Evolutionary conservation across 805 yeast species (phyloP).

Genomic region (Metschnikowia peoriensis): DNA sequence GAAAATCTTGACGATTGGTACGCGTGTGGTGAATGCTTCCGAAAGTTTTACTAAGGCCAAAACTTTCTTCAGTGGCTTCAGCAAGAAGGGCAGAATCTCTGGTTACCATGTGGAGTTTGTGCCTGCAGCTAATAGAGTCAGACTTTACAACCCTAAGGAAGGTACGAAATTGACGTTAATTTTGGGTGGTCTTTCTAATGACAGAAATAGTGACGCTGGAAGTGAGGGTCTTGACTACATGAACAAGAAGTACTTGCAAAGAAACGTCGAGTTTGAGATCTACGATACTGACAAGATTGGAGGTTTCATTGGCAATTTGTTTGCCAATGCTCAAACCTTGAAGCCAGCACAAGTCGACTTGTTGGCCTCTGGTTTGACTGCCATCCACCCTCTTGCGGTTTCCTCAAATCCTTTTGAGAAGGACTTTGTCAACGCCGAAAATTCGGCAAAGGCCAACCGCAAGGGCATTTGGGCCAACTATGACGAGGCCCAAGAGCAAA

Average conservation of each 20-base stretch:
- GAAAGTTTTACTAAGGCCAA: slow-evolving; percentile 71
- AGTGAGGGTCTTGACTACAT: slow-evolving; percentile 55
- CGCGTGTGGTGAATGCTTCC: slow-evolving; percentile 74
- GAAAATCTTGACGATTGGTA: slow-evolving; percentile 53
- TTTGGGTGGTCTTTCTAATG: slow-evolving; percentile 66
- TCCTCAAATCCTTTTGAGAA: slow-evolving; percentile 52
- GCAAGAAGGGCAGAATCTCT: slow-evolving; percentile 59
- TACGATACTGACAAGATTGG: slow-evolving; percentile 74
- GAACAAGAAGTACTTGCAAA: slow-evolving; percentile 58
- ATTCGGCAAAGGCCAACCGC: slow-evolving; percentile 50
- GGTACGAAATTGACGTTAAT: slow-evolving; percentile 67
- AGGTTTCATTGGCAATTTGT: slow-evolving; percentile 74
- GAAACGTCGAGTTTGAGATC: slow-evolving; percentile 69
- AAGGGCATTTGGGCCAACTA: slow-evolving; percentile 70
- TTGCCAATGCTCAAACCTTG: slow-evolving; percentile 44
- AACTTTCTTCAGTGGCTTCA: slow-evolving; percentile 67
- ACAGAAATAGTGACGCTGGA: slow-evolving; percentile 34
- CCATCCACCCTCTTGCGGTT: slow-evolving; percentile 65
- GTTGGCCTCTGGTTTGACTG: slow-evolving; percentile 60
- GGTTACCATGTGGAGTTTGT: slow-evolving; percentile 72
- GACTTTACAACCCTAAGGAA: slow-evolving; percentile 68
- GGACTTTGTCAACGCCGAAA: slow-evolving; percentile 61
- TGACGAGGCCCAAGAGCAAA: slow-evolving; percentile 36
- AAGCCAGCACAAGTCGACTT: slow-evolving; percentile 58
- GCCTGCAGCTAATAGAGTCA: slow-evolving; percentile 63